phyloP scores from a whole-genome alignment of 345 rosid species.

The Populus euphratica region DNA sequence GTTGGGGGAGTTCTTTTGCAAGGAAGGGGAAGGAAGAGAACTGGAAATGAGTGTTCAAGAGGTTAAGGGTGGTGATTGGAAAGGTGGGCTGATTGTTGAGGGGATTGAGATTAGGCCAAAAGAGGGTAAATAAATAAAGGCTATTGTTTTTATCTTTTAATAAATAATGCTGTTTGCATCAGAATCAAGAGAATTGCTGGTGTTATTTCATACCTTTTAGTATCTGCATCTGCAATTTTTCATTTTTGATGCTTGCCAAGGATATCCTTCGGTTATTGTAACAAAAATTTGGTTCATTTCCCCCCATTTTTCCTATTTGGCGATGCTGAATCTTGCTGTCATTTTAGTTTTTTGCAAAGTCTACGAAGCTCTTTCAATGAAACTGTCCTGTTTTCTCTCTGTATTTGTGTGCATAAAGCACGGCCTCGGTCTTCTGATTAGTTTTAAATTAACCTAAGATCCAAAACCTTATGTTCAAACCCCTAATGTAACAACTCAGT shows the following conservation, averaged over 20 bases:
- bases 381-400: too few relatives aligned
- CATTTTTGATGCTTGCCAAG: background rate
- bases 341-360: background rate
- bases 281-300: background rate
- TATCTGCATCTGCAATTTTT: background rate
- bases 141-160: background rate
- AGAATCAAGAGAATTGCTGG: background rate
- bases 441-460: background rate
- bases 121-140: background rate
- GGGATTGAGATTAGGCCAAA: constrained; percentile 47
- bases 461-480: background rate
- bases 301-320: too few relatives aligned
- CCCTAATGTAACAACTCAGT: background rate
- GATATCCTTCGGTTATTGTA: background rate
- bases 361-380: too few relatives aligned
- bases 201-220: background rate
- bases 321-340: background rate
- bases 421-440: background rate
- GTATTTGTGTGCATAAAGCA: background rate
- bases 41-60: constrained; percentile 19
- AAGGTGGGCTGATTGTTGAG: constrained; percentile 29
- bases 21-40: constrained; percentile 17
- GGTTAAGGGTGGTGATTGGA: constrained; percentile 2
- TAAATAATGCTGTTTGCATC: background rate
- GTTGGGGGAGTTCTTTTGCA: constrained; percentile 24